Percentiles rank a stretch among this genome's conserved stretches.
These are phyloP conservation scores for Gynochthodes officinalis DNA, from an alignment of 257 asterid genomes.

Conservation along the genomic window DNA sequence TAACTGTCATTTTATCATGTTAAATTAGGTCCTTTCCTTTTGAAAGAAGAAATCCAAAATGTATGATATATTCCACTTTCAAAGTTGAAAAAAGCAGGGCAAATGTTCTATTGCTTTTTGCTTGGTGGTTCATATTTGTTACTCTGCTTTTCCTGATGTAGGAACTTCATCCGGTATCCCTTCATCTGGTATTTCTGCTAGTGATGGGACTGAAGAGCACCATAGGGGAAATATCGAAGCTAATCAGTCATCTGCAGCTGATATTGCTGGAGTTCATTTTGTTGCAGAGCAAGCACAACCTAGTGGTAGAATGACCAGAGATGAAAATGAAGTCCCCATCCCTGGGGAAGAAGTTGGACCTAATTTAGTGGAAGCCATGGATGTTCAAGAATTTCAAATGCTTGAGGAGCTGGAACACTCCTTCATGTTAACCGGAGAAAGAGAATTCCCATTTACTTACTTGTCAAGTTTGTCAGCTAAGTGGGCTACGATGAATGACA, in stretches of 20 bases:
- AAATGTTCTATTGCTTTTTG: neutral
- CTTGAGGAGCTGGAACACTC: constrained; percentile 48
- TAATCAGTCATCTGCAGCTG: constrained; percentile 3
- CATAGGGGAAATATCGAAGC: constrained; percentile 32
- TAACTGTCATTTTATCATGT: neutral
- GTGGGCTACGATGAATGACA: constrained; percentile 39
- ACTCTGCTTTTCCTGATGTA: neutral
- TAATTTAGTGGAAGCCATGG: constrained; percentile 26
- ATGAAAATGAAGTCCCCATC: constrained; percentile 6
- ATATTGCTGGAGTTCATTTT: constrained; percentile 19
- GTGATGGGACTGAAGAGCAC: constrained; percentile 28
- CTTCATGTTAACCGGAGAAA: constrained; percentile 43
- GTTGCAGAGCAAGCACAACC: constrained; percentile 13
- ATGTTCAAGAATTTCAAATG: constrained; percentile 44
- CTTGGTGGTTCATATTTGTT: neutral
- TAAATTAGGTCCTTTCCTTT: neutral
- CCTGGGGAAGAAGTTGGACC: constrained; percentile 15
- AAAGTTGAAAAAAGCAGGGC: neutral
- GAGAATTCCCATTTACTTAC: constrained; percentile 79
- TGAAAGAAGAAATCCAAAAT: neutral
- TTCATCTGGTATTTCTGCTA: constrained; percentile 27
- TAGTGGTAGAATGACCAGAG: constrained; percentile 17
- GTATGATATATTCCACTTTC: neutral
- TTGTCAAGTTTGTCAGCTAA: constrained; percentile 78
- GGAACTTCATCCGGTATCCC: constrained; percentile 38